Base-by-base conservation (phyloP, 2,329 filamentous ascomycete species). In the Nemania diffusa region DNA sequence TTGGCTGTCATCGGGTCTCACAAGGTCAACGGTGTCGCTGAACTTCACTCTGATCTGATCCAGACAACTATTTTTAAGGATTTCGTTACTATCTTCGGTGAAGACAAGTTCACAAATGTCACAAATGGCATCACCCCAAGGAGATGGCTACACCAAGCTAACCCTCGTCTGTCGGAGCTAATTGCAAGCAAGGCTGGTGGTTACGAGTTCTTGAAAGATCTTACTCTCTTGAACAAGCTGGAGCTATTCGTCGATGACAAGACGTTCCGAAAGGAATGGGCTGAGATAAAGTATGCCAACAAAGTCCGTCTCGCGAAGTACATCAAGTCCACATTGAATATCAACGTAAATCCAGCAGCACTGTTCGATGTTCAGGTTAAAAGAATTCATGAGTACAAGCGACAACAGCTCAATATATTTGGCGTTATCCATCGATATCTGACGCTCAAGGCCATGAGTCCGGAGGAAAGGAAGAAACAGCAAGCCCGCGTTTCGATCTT, bases 51-150 rank as follows among this genome's bases (percentile, higher is more conserved):
- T 0, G 96, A 99, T 78, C 85, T 99, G 65, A 97, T 99, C 84
- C 96, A 96, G 84, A 97, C 94, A 0, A 99, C 96, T n/a, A 97
- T 99, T 73, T 98, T 99, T 89, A 97, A 96, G 81, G 96, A 99
- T 80, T 99, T 99, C 80, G 95, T 99, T 67, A 87, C 89, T 74
- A 93, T 99, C 71, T 99, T 96, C 75, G 96, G 96, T 2, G 91
- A 91, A 0, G 96, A 99, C 85, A 97, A 97, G 81, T 99, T 99
- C 81, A 97, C 93, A 65, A 99, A 99, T 75, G 95, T 99, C 71
- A 99, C 96, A 71, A 99, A 99, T 79, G 96, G 96, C 66, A 97
- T 99, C 78, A 99, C 96, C 0, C 96, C 96, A 11, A 88, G 96
- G 75, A 88, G 96, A 78, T 99, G 96, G 96, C 85, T 99, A 65